Conservation (phyloP, 2,329 filamentous ascomycete species). For the Ceratocystis huliohia region DNA sequence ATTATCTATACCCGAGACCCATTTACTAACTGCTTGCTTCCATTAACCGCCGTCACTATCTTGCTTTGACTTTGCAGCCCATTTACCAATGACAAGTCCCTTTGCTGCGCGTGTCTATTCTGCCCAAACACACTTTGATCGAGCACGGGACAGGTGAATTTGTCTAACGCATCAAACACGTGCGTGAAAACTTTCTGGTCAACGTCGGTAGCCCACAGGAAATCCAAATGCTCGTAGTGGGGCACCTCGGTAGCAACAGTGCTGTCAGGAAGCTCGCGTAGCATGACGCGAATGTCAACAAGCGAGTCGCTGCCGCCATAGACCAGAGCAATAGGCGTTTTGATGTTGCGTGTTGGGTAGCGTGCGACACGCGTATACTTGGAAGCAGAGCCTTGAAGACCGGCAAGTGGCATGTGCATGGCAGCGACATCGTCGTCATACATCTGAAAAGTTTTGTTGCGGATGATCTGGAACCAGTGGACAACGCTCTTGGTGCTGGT, state of each 20-base stretch:
- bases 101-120: slow-evolving; percentile 41
- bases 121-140: slow-evolving; percentile 49
- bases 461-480: slow-evolving; percentile 99
- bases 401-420: slow-evolving; percentile 40
- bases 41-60: background rate
- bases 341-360: slow-evolving; percentile 94
- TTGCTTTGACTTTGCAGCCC: slow-evolving; percentile 7
- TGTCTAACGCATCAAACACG: slow-evolving; percentile 78
- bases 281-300: slow-evolving; percentile 86
- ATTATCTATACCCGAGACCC: background rate
- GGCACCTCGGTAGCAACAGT: slow-evolving; percentile 78
- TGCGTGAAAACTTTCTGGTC: slow-evolving; percentile 76
- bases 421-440: slow-evolving; percentile 77
- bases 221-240: slow-evolving; percentile 94
- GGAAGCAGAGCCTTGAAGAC: slow-evolving; percentile 41
- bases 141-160: slow-evolving; percentile 43
- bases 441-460: slow-evolving; percentile 94
- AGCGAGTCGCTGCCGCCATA: slow-evolving; percentile 91
- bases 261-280: slow-evolving; percentile 70
- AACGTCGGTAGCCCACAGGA: slow-evolving; percentile 84
- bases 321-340: slow-evolving; percentile 82
- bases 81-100: slow-evolving; percentile 30
- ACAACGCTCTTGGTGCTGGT: slow-evolving; percentile 95
- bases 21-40: background rate
- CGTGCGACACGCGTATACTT: slow-evolving; percentile 94